Conservation (phyloP, 2,329 filamentous ascomycete genomes). For the Metarhizium robertsii region DNA sequence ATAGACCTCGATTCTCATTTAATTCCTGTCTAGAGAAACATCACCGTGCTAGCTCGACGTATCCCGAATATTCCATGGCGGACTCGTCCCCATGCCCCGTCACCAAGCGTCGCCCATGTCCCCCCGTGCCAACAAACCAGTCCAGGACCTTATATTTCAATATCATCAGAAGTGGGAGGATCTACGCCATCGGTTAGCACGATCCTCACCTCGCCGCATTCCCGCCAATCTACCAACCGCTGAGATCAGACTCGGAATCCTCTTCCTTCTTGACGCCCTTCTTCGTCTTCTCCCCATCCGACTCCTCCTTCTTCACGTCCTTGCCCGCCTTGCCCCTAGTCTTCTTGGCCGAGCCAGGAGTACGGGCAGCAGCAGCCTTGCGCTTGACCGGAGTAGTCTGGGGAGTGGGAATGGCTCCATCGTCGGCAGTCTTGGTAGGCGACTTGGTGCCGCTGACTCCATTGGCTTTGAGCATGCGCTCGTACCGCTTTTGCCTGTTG, state of each 20-base stretch:
- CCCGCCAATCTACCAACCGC: slow-evolving; percentile 10
- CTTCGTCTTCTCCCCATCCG: slow-evolving; percentile 14
- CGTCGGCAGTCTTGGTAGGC: slow-evolving; percentile 5
- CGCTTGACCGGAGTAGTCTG: slow-evolving; percentile 18
- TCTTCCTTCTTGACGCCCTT: slow-evolving; percentile 13
- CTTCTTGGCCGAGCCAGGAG: slow-evolving; percentile 16
- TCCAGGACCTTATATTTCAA: not conserved
- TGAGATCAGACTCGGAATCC: slow-evolving; percentile 15
- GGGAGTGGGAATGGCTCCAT: slow-evolving; percentile 3
- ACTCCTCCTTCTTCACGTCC: slow-evolving; percentile 17
- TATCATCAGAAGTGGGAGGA: not conserved
- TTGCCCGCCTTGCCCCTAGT: slow-evolving; percentile 12
- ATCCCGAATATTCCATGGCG: not conserved
- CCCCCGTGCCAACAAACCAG: not conserved
- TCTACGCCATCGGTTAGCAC: not conserved
- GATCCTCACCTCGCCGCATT: slow-evolving; percentile 1
- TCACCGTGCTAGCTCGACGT: too few species aligned
- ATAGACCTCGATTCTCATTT: too few species aligned
- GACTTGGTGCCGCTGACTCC: slow-evolving; percentile 27
- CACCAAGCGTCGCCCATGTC: too few species aligned
- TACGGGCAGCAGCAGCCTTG: slow-evolving; percentile 17
- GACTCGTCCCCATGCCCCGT: too few species aligned
- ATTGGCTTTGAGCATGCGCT: slow-evolving; percentile 54
- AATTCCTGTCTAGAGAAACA: not conserved
- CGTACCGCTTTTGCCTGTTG: slow-evolving; percentile 56